These are phyloP conservation scores for Glycyrrhiza uralensis DNA, from an alignment of 306 rosid species.

Conservation along the genomic window DNA sequence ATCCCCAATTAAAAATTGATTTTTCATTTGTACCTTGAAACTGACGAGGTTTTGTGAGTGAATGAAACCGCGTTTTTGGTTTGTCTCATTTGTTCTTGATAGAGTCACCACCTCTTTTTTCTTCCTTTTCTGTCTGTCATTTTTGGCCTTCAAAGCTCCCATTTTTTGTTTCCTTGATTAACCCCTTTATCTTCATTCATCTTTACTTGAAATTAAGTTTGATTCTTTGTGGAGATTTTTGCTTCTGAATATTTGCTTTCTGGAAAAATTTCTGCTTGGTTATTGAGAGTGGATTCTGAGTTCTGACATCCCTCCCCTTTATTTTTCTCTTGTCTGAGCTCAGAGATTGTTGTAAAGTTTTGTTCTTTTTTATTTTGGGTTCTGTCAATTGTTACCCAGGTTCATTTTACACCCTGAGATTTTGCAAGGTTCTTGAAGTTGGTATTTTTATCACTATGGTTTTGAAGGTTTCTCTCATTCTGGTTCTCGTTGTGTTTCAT, in stretches of 20 bases:
- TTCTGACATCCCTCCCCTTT: neutral
- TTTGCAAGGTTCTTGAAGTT: slow-evolving; percentile 18
- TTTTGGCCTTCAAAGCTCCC: neutral
- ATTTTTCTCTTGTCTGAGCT: neutral
- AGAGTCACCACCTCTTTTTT: neutral
- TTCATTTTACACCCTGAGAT: no score
- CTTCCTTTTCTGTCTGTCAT: neutral
- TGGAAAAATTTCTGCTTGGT: neutral
- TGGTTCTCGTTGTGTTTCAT: slow-evolving; percentile 29
- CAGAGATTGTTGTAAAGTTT: neutral
- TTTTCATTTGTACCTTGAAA: slow-evolving; percentile 7
- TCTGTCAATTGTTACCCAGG: neutral
- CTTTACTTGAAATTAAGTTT: neutral
- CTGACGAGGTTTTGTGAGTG: neutral
- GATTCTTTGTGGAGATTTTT: neutral
- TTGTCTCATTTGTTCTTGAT: slow-evolving; percentile 18
- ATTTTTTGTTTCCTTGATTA: neutral
- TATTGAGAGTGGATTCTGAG: neutral
- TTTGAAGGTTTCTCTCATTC: slow-evolving; percentile 9
- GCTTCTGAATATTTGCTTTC: slow-evolving; percentile 14
- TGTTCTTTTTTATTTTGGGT: slow-evolving; percentile 38
- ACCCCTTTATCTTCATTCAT: neutral
- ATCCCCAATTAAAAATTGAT: neutral
- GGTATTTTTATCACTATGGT: slow-evolving; percentile 39
- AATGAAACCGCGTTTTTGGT: slow-evolving; percentile 62